Base-by-base conservation (phyloP, 148 eudicot genomes). In the Vaccinium vitisidaea region DNA sequence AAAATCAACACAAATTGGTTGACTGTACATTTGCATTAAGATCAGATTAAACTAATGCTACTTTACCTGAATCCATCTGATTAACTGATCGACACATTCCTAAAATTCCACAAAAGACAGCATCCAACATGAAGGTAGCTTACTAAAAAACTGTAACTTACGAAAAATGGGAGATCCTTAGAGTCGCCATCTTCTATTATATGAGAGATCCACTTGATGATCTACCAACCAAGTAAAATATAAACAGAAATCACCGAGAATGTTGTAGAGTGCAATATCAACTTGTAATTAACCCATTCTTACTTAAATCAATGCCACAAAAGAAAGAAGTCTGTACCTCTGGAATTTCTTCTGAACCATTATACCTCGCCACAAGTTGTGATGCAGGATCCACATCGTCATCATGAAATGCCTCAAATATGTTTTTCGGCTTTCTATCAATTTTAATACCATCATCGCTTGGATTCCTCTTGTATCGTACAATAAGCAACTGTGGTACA, bases 161-260 rank as follows among this genome's bases (percentile, higher is more conserved):
- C 98, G 76, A 90, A 95, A 88, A 94, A 92, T 50, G 99, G 99
- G 85, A 97, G 95, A 80, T 94, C 92, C 43, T 87, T 87, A 14
- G 98, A 91, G 89, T 97, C 99, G 39, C 98, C 99, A 83, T 97
- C 99, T 90, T 92, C 87, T 75, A 95, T 90, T 87, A 88, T 94
- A 75, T 93, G 87, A 83, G 99, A 97, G 82, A 95, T 85, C 99
- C 99, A 97, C 82, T 89, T 88, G 54, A 91, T 89, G 55, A 97
- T 95, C 99, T 95, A 92, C 82, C 65, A 88, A 54, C 16, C 27
- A 70, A 73, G 56, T 27, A 80, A 32, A 80, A 49, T 11, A 87
- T 10, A 69, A 14, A 50, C 16, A 84, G 32, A 25, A 81, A 25
- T 4, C 25, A 56, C 27, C 25, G 63, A 32, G 9, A 55, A 36